phyloP scores from a whole-genome alignment of 2,329 filamentous ascomycete genomes.

The Curvularia lunata region DNA sequence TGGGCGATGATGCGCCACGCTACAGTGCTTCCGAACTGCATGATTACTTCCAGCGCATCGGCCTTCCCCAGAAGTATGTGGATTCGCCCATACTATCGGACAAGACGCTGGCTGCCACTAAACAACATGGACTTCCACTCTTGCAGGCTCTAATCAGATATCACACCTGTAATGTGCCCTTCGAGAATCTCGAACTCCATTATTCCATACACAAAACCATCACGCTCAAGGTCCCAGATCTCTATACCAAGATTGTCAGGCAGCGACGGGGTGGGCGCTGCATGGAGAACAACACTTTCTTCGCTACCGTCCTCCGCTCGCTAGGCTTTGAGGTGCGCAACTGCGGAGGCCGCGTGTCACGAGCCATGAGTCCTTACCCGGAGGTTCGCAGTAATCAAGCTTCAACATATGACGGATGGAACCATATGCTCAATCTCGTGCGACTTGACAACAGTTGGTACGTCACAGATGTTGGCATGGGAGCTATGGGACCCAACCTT shows the following conservation, averaged over 20 bases:
- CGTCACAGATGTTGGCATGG: conserved; percentile 49
- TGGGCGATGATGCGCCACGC: no score
- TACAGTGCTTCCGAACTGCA: no score
- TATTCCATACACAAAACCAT: conserved; percentile 42
- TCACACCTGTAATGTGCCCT: conserved; percentile 1
- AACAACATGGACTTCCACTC: background rate
- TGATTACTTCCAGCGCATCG: no score
- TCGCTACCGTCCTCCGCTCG: conserved; percentile 57
- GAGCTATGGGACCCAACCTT: conserved; percentile 21
- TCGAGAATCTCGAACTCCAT: conserved; percentile 44
- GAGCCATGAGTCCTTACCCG: conserved; percentile 19
- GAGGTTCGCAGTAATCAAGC: conserved; percentile 17
- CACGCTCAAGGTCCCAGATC: conserved; percentile 52
- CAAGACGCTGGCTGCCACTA: no score
- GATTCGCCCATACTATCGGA: no score
- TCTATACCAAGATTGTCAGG: conserved; percentile 57
- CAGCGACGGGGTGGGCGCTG: conserved; percentile 60
- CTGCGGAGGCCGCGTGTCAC: conserved; percentile 23
- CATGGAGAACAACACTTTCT: conserved; percentile 63
- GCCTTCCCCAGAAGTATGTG: no score
- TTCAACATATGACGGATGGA: conserved; percentile 31
- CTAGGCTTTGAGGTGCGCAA: conserved; percentile 53
- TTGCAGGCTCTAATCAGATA: background rate
- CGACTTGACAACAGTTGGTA: conserved; percentile 28
- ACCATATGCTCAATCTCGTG: conserved; percentile 52